Base-by-base conservation (phyloP, 2,329 filamentous ascomycete species). In the Cercospora sojina region DNA sequence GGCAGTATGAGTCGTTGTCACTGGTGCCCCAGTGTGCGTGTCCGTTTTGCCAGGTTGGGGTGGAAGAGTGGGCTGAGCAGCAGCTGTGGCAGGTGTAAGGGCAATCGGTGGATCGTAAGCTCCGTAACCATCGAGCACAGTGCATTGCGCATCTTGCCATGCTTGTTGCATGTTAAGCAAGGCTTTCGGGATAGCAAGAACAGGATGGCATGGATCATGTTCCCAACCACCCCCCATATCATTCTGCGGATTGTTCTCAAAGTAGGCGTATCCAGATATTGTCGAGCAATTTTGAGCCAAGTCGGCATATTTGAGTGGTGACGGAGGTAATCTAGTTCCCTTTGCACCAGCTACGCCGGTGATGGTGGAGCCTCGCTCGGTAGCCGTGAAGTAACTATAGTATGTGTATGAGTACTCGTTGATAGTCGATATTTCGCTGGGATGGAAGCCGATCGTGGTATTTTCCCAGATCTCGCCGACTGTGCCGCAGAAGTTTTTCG, bases 71-170 rank as follows among this genome's bases (percentile, higher is more conserved):
- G 65, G 65, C 27, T 53, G 9, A 13, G 49, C 65, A 10, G 58
- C 65, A 53, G 35, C 47, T 31, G 38, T 49, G 18, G 59, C 65
- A 25, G 53, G 57, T 8, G 65, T 67, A 35, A 64, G 43, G 16
- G 65, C 65, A 13, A 64, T 59, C n/a, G 65, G 65, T 16, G 65
- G 65, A 59, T 67, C 65, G 27, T 67, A 67, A 2, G 65, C 65
- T 20, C 65, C 65, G 8, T 56, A 31, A 2, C 62, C 62, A 31
- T 67, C 65, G 6, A 25, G 57, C 0, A 49, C 58, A 16, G 18
- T 20, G 41, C 65, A 67, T 20, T 58, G 32, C 8, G 63, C 59
- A 32, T 67, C 62, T 41, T 29, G 55, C 58, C 65, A 64, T 18
- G 61, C 61, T 29, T 60, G 38, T 35, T 64, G 65, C 62, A 62